Conservation (phyloP, 2,329 filamentous ascomycete genomes). For the Cladophialophora exuberans region DNA sequence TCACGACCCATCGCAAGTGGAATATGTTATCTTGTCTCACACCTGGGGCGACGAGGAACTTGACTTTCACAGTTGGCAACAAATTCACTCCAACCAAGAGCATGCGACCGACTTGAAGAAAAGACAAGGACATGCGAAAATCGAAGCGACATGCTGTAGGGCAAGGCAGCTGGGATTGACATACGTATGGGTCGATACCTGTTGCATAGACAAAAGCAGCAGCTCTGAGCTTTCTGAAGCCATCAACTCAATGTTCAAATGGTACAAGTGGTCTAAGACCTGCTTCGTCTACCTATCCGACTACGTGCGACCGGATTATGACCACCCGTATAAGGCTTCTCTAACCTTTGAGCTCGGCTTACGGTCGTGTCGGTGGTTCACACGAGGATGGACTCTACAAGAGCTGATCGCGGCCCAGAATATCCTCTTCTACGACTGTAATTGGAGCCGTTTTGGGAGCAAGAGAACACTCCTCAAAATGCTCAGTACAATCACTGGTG, state of each 20-base stretch:
- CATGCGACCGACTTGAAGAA: neutral
- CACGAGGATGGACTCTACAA: conserved; percentile 29
- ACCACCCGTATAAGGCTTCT: conserved; percentile 10
- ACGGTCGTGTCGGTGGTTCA: conserved; percentile 21
- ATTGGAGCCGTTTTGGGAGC: conserved; percentile 5
- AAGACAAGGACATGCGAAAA: neutral
- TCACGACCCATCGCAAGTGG: neutral
- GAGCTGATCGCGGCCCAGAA: conserved; percentile 26
- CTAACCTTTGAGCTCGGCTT: neutral
- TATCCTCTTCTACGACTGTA: conserved; percentile 24
- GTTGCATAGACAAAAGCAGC: conserved; percentile 33
- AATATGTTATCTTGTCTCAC: conserved; percentile 31
- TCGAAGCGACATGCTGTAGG: conserved; percentile 8
- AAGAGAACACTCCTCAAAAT: neutral
- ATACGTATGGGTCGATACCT: conserved; percentile 35
- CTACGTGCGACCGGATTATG: no score
- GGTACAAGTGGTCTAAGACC: conserved; percentile 29
- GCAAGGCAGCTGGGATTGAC: conserved; percentile 1
- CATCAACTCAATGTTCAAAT: no score
- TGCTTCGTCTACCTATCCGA: conserved; percentile 25
- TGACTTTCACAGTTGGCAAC: conserved; percentile 13
- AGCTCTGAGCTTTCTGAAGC: conserved; percentile 32
- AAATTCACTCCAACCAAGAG: neutral
- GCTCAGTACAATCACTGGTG: neutral
- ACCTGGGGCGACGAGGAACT: conserved; percentile 27